phyloP scores from a whole-genome alignment of 2,329 filamentous ascomycete species.

The Dactylella cylindrospora region DNA sequence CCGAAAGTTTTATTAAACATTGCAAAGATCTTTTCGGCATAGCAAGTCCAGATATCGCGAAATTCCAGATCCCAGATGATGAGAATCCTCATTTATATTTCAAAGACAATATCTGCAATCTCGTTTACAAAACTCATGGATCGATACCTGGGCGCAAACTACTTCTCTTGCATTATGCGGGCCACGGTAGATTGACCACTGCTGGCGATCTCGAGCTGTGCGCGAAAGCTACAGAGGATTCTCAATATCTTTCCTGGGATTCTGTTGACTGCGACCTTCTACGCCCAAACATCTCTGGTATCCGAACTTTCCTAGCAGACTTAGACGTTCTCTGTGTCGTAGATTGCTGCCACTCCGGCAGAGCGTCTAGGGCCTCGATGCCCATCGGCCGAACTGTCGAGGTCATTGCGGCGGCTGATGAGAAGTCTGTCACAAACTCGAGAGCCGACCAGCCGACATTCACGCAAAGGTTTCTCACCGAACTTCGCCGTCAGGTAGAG shows the following conservation, averaged over 20 bases:
- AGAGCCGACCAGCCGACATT: not conserved
- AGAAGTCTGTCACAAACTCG: not conserved
- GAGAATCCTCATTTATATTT: not conserved
- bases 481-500: not conserved
- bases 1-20: not conserved
- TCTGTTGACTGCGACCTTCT: not conserved
- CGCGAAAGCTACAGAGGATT: not conserved
- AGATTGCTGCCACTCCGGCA: slow-evolving; percentile 3
- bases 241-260: not conserved
- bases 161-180: slow-evolving; percentile 2
- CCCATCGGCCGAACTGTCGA: not conserved
- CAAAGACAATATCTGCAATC: not conserved
- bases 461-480: not conserved
- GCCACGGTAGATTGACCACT: not conserved
- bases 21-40: not conserved
- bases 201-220: not conserved
- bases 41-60: not conserved
- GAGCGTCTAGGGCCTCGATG: not conserved
- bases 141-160: not conserved
- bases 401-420: not conserved
- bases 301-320: not conserved
- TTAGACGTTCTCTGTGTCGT: not conserved
- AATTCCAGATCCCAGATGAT: not conserved
- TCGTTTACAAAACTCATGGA: not conserved
- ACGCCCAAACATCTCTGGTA: not conserved